phyloP scores from a whole-genome alignment of 331 rosid species.

The Quercus tomentella region DNA sequence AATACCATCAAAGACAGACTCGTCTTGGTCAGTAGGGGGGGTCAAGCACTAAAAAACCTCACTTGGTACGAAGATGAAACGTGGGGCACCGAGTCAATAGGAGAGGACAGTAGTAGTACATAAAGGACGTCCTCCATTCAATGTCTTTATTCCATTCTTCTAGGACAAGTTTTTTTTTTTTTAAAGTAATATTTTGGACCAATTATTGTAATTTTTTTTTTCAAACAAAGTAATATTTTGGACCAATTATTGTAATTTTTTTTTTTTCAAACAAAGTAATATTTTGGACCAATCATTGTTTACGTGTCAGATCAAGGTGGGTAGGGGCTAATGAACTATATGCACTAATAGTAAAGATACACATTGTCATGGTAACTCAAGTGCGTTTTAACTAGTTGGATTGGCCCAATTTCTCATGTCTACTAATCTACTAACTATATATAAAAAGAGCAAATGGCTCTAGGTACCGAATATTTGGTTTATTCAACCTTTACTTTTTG shows the following conservation, averaged over 20 bases:
- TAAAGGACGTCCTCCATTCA: too few species aligned
- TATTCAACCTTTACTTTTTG: too few species aligned
- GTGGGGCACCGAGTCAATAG: neutral
- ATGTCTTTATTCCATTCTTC: conserved; percentile 30
- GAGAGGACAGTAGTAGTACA: neutral
- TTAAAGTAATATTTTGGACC: too few species aligned
- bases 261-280: neutral
- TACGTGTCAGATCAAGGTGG: conserved; percentile 8
- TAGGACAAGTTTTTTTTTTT: neutral
- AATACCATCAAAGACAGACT: too few species aligned
- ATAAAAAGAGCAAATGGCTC: too few species aligned
- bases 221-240: neutral
- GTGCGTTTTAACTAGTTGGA: too few species aligned
- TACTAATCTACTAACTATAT: too few species aligned
- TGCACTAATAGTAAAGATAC: neutral
- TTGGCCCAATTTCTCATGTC: too few species aligned
- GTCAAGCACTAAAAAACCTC: neutral
- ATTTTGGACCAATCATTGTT: neutral
- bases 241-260: neutral
- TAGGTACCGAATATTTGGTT: too few species aligned
- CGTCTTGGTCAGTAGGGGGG: too few species aligned
- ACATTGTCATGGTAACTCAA: too few species aligned
- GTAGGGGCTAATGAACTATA: neutral
- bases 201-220: neutral
- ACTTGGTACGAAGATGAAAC: neutral